Evolutionary conservation across 2,329 filamentous ascomycete genomes (phyloP).

Genomic region (Monilinia polystroma): DNA sequence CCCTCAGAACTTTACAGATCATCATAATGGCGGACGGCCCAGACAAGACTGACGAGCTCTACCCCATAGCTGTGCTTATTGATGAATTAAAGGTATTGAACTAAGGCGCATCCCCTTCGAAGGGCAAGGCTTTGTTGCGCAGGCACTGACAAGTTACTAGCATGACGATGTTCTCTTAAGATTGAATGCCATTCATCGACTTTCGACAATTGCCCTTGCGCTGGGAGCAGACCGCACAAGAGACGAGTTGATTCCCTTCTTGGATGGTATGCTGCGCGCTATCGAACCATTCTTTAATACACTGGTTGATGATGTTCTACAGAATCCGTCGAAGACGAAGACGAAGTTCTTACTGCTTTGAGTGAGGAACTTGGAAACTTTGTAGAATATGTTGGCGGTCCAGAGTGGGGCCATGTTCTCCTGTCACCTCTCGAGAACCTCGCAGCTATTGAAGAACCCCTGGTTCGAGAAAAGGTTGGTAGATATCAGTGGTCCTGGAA

Average conservation of each 20-base stretch:
- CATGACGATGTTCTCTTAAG: conserved; percentile 98
- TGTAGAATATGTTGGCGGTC: conserved; percentile 94
- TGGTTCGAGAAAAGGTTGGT: conserved; percentile 92
- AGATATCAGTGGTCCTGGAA: not conserved
- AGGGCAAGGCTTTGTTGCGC: conserved; percentile 18
- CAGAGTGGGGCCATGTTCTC: conserved; percentile 91
- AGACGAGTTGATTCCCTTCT: conserved; percentile 97
- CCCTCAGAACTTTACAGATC: conserved; percentile 35
- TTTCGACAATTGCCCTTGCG: conserved; percentile 96
- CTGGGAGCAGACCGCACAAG: conserved; percentile 94
- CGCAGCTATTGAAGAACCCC: conserved; percentile 95
- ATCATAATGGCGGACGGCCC: conserved; percentile 81
- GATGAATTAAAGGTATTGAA: conserved; percentile 91
- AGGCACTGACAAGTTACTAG: conserved; percentile 49
- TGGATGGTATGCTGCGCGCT: conserved; percentile 73
- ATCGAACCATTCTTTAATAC: not conserved
- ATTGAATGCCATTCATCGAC: conserved; percentile 95
- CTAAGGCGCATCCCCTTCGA: conserved; percentile 8
- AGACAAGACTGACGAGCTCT: conserved; percentile 96
- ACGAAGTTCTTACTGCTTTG: conserved; percentile 94
- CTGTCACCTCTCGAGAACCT: conserved; percentile 97
- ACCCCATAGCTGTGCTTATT: conserved; percentile 98
- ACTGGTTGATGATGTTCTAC: conserved; percentile 40
- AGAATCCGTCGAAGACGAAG: conserved; percentile 99
- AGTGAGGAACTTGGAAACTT: conserved; percentile 97